Percentiles rank a stretch among this genome's conserved stretches.
Conservation (phyloP, 805 yeast genomes). For the Zygosaccharomyces siamensis region DNA sequence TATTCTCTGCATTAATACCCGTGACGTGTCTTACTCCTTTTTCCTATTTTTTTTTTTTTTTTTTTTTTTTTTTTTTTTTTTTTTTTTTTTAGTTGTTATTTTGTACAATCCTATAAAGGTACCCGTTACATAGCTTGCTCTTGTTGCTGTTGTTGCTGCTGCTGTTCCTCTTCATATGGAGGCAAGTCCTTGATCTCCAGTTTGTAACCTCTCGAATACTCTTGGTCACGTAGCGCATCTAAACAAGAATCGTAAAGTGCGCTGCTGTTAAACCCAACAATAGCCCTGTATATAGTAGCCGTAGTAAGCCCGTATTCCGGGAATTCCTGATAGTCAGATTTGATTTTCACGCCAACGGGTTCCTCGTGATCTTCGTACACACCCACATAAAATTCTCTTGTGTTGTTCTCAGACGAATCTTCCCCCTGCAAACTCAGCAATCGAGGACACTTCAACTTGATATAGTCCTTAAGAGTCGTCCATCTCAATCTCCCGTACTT, state of each 20-base stretch:
- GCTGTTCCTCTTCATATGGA: slow-evolving; percentile 22
- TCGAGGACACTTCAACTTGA: slow-evolving; percentile 33
- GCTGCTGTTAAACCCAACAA: slow-evolving; percentile 33
- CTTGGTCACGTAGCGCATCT: slow-evolving; percentile 26
- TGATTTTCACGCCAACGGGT: slow-evolving; percentile 12
- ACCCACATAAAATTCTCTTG: slow-evolving; percentile 36
- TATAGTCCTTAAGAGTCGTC: slow-evolving; percentile 38
- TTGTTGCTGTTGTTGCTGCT: neutral
- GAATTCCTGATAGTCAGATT: slow-evolving; percentile 2
- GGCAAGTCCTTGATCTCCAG: slow-evolving; percentile 24
- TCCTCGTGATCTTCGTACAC: slow-evolving; percentile 32
- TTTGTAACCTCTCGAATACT: slow-evolving; percentile 29
- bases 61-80: neutral
- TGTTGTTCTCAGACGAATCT: slow-evolving; percentile 17
- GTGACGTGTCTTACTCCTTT: neutral
- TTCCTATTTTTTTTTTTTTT: neutral
- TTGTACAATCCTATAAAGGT: neutral
- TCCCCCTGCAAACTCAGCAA: slow-evolving; percentile 19
- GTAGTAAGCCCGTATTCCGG: slow-evolving; percentile 22
- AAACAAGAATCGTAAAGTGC: slow-evolving; percentile 27
- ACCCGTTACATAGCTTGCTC: neutral
- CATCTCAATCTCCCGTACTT: slow-evolving; percentile 33
- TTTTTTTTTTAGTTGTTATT: neutral
- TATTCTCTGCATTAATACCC: neutral
- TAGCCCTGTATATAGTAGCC: slow-evolving; percentile 32